Base-by-base conservation (phyloP, 2,329 filamentous ascomycete species). In the Pseudogymnoascus sp. region DNA sequence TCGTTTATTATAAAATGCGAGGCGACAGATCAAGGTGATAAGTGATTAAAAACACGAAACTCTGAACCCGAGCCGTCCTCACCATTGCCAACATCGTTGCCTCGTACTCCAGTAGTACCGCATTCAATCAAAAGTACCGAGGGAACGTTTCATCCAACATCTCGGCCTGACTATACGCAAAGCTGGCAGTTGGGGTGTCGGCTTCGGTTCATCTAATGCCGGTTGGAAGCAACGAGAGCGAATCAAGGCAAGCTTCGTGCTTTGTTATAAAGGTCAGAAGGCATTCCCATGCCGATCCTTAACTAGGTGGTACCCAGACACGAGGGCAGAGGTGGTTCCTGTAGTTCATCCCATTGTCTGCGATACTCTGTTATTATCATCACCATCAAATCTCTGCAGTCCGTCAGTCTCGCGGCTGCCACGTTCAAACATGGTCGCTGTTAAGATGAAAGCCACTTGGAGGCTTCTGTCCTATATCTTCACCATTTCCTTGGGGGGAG, bases 201-300 rank as follows among this genome's bases (percentile, higher is more conserved):
- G 47, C 25, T 33, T 54, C 47, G 47, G 47, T 33, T 54, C 16
- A 54, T 54, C 25, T 54, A 9, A 33, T 54, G 28, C 47, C 47
- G 47, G 22, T 16, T 54, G 9, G 25, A 11, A 54, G 47, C 4
- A 11, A 33, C 33, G 25, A 54, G 25, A 54, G 25, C 47, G 47
- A 54, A 54, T 54, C 47, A 54, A 54, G 25, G 1, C 7, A 5
- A 3, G 25, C 47, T 33, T 54, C 28, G 47, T 54, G 47, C 28
- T 54, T 54, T 54, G 47, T 33, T 54, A 54, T 54, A 54, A 54
- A 54, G 47, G 28, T 54, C 47, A 54, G 47, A 54, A 54, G 47
- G 47, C 47, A 33, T 20, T 12, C n/a, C 8, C 3, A 33, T 12
- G 47, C 47, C 28, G 47, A 54, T 54, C 47, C 47, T 54, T 33